Percentiles rank a stretch among this genome's conserved stretches.
These are phyloP conservation scores for Psidium guajava DNA, from an alignment of 345 rosid species.

Conservation along the genomic window DNA sequence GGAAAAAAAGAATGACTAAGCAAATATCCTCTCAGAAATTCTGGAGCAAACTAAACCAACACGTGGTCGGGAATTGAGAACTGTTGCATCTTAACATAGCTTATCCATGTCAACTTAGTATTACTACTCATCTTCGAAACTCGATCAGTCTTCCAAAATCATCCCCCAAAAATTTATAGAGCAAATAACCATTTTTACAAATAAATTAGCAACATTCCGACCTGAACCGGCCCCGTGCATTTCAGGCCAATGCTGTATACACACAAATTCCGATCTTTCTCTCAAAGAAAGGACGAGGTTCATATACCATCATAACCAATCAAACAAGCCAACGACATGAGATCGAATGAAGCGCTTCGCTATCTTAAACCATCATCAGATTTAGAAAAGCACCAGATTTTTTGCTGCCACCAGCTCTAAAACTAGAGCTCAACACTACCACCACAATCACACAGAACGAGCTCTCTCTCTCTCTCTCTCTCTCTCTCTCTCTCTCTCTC, in stretches of 20 bases:
- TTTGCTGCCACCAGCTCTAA: not conserved
- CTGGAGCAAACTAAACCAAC: not conserved
- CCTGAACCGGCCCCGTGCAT: not conserved
- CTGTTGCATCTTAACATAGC: not conserved
- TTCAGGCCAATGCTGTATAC: not conserved
- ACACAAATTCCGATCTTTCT: not conserved
- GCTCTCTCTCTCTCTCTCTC: not conserved
- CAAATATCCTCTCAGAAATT: not conserved
- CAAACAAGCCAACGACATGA: not conserved
- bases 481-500: not conserved
- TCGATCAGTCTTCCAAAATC: not conserved
- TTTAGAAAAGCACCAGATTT: not conserved
- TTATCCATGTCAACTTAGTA: not conserved
- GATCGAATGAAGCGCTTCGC: not conserved
- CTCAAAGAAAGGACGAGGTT: not conserved
- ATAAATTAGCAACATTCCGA: not conserved
- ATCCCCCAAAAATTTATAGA: not conserved
- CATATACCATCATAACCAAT: not conserved
- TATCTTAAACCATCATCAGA: not conserved
- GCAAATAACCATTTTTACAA: not conserved
- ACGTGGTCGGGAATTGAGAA: not conserved
- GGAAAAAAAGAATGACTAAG: not conserved
- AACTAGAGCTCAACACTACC: not conserved
- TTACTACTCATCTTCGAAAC: not conserved
- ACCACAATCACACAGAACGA: not conserved